Evolutionary conservation across 345 rosid species (phyloP).

Genomic region (rapeseed (Brassica napus)): Da-Ae NC_063442.1:27334001-27334500

Average conservation of each 20-base stretch:
- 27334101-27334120: neutral
- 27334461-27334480: slow-evolving; percentile 24
- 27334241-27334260: neutral
- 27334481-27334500: slow-evolving; percentile 21
- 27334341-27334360: neutral
- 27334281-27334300: neutral
- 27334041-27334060: no score
- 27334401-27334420: neutral
- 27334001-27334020: neutral
- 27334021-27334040: neutral
- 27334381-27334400: neutral
- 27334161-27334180: no score
- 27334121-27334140: neutral
- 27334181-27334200: no score
- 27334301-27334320: neutral
- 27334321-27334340: neutral
- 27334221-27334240: neutral
- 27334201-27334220: neutral
- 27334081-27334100: neutral
- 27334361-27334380: neutral
- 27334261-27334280: neutral
- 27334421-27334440: neutral
- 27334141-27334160: neutral
- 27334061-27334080: neutral
- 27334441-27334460: slow-evolving; percentile 30